Conservation (phyloP, 495 filamentous ascomycete species). For the Aspergillus cristatus region DNA sequence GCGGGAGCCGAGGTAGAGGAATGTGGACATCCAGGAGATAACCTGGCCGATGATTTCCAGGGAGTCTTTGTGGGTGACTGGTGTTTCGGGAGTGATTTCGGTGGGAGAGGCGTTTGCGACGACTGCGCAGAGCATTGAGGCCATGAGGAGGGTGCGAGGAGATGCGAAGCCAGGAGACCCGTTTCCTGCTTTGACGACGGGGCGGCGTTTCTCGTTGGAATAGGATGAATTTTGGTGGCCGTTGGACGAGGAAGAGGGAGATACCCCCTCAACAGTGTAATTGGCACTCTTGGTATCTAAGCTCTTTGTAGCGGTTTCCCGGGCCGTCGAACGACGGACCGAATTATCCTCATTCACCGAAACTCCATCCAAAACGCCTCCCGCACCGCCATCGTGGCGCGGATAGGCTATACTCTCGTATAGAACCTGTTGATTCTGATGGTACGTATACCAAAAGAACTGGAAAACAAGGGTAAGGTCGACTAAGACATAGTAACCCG, state of each 20-base stretch:
- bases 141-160: slow-evolving; percentile 35
- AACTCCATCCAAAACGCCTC: slow-evolving; percentile 23
- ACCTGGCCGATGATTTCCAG: slow-evolving; percentile 44
- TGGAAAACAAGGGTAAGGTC: slow-evolving; percentile 54
- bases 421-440: slow-evolving; percentile 29
- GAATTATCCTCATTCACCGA: slow-evolving; percentile 15
- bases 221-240: slow-evolving; percentile 23
- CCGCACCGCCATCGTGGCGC: slow-evolving; percentile 9
- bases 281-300: slow-evolving; percentile 23
- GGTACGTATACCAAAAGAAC: slow-evolving; percentile 59
- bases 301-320: slow-evolving; percentile 9
- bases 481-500: slow-evolving; percentile 59
- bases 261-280: slow-evolving; percentile 16
- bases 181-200: too few relatives aligned
- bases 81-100: slow-evolving; percentile 1
- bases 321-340: slow-evolving; percentile 6
- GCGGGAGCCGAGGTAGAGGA: slow-evolving; percentile 61
- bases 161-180: slow-evolving; percentile 13
- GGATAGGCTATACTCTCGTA: slow-evolving; percentile 15
- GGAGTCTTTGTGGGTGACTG: slow-evolving; percentile 16
- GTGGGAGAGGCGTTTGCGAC: slow-evolving; percentile 35
- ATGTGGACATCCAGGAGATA: slow-evolving; percentile 56
- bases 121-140: slow-evolving; percentile 38
- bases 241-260: slow-evolving; percentile 8
- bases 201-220: slow-evolving; percentile 28